These are phyloP conservation scores for Penicillium aurantiogriseum DNA, from an alignment of 2,329 filamentous ascomycete species.

Conservation along the genomic window DNA sequence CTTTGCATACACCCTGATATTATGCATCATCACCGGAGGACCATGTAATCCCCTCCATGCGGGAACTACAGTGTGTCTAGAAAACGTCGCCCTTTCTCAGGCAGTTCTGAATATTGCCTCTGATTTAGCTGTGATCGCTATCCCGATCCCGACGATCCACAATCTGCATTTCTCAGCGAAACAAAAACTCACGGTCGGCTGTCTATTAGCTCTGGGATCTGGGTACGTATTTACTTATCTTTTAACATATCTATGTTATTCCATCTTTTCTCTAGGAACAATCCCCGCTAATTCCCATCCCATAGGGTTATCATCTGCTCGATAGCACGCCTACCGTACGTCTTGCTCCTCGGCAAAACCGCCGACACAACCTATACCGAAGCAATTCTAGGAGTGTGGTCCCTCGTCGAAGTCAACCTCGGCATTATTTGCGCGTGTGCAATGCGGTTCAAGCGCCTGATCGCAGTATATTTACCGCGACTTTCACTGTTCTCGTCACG, in stretches of 20 bases:
- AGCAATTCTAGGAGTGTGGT: constrained; percentile 11
- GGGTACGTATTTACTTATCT: too few relatives aligned
- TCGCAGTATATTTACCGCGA: too few relatives aligned
- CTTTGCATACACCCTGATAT: background rate
- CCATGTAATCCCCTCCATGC: background rate
- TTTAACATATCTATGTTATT: too few relatives aligned
- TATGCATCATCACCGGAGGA: background rate
- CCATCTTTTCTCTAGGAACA: background rate
- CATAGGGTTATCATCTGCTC: background rate
- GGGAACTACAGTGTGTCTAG: background rate
- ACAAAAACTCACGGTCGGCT: background rate
- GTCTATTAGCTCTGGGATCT: background rate
- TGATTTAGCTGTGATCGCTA: background rate
- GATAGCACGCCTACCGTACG: constrained; percentile 1
- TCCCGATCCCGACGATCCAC: background rate
- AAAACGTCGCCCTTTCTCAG: background rate
- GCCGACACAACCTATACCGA: background rate
- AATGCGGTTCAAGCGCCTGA: background rate
- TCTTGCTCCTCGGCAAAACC: background rate
- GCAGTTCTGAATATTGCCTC: constrained; percentile 1
- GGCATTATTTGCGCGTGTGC: constrained; percentile 20
- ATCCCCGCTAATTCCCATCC: background rate
- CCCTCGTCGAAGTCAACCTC: constrained; percentile 19
- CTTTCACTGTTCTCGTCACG: too few relatives aligned
- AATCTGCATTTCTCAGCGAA: background rate